phyloP scores from a whole-genome alignment of 495 filamentous ascomycete species.

The Beverwykella pulmonaria region DNA sequence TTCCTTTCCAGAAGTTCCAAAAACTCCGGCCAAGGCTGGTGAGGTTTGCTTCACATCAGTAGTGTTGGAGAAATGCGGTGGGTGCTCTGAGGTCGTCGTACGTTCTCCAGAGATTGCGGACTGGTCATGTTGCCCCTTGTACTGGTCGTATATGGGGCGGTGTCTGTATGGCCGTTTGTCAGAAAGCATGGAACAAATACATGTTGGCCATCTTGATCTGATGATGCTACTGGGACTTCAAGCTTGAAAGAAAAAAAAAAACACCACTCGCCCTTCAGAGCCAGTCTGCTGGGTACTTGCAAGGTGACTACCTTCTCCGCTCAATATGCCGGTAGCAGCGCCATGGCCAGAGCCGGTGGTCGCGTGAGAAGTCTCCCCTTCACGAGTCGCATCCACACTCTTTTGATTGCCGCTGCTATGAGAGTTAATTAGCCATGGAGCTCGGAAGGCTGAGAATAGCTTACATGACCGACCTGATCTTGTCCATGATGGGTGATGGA shows the following conservation, averaged over 20 bases:
- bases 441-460: conserved; percentile 4
- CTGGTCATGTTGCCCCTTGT: conserved; percentile 5
- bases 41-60: conserved; percentile 1
- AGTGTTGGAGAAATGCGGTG: conserved; percentile 24
- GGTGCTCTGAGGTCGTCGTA: not conserved
- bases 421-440: not conserved
- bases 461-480: conserved; percentile 42
- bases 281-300: not conserved
- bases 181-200: not conserved
- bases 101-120: conserved; percentile 15
- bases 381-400: conserved; percentile 18
- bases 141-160: conserved; percentile 33
- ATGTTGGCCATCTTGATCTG: not conserved
- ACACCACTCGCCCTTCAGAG: not conserved
- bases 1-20: not conserved
- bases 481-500: conserved; percentile 38
- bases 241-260: not conserved
- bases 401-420: conserved; percentile 28
- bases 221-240: not conserved
- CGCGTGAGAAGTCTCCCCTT: not conserved
- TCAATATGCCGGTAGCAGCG: conserved; percentile 8
- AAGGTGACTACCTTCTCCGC: conserved; percentile 34
- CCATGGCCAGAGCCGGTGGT: not conserved
- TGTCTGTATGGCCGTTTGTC: not conserved
- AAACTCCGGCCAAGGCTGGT: not conserved